Percentiles rank a stretch among this genome's conserved stretches.
Evolutionary conservation across 2,329 filamentous ascomycete species (phyloP).

Genomic region (Neophaeococcomyces aloes): DNA sequence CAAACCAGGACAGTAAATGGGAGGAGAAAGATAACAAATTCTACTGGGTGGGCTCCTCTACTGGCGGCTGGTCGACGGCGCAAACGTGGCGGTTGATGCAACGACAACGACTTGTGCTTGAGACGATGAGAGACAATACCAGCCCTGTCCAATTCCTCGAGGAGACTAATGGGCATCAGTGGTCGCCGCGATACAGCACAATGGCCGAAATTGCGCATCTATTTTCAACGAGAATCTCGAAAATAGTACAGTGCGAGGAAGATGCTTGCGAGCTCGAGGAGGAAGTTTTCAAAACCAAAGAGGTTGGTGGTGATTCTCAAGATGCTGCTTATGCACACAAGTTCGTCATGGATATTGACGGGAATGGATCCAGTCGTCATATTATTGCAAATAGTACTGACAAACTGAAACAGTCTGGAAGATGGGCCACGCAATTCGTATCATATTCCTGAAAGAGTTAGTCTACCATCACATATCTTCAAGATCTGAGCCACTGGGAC

Average conservation of each 20-base stretch:
- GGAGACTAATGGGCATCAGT: not conserved
- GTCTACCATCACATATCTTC: no score
- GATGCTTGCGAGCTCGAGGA: constrained; percentile 24
- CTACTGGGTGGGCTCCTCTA: constrained; percentile 92
- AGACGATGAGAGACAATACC: not conserved
- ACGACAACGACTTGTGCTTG: constrained; percentile 5
- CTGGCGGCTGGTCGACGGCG: constrained; percentile 49
- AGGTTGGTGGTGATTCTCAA: not conserved
- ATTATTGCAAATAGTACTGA: no score
- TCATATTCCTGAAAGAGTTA: no score
- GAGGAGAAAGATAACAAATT: constrained; percentile 60
- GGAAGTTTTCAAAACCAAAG: constrained; percentile 2
- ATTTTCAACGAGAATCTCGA: constrained; percentile 39
- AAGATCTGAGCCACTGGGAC: no score
- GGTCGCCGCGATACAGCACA: not conserved
- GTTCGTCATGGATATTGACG: constrained; percentile 66
- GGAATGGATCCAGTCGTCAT: no score
- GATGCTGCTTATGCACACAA: constrained; percentile 41
- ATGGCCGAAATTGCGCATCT: constrained; percentile 14
- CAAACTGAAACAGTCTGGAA: no score
- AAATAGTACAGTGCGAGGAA: constrained; percentile 36
- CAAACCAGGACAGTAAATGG: constrained; percentile 60
- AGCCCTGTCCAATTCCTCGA: not conserved
- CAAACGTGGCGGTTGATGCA: constrained; percentile 6
- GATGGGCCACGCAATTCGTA: no score